Evolutionary conservation across 139 green algal genomes (phyloP).

Genomic region (Chlorella sp.): DNA sequence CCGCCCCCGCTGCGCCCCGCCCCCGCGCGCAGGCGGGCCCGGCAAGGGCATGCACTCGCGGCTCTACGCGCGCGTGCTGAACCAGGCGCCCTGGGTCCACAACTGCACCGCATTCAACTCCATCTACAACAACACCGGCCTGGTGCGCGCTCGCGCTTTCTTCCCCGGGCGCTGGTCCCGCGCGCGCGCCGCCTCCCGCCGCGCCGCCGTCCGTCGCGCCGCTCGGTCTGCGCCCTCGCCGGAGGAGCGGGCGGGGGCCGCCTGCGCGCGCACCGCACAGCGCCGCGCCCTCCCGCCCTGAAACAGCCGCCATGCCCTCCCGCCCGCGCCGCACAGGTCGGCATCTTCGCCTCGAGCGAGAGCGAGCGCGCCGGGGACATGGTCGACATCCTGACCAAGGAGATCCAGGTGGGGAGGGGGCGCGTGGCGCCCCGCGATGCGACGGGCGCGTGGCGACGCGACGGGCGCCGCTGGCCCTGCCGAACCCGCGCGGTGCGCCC

Average conservation of each 20-base stretch:
- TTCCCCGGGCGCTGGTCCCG: too few relatives aligned
- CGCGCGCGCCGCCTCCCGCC: too few relatives aligned
- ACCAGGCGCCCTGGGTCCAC: constrained; percentile 75
- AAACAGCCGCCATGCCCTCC: constrained; percentile 21
- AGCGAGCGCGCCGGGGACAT: constrained; percentile 40
- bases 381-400: constrained; percentile 52
- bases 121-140: constrained; percentile 90
- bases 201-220: too few relatives aligned
- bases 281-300: too few relatives aligned
- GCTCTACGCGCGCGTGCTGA: constrained; percentile 95
- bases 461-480: too few relatives aligned
- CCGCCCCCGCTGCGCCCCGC: neutral
- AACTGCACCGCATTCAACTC: constrained; percentile 88
- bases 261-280: too few relatives aligned
- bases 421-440: neutral
- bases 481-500: too few relatives aligned
- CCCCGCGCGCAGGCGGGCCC: constrained; percentile 57
- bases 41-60: constrained; percentile 98
- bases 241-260: too few relatives aligned
- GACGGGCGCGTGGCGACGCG: too few relatives aligned
- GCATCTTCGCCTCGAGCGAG: constrained; percentile 72
- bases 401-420: constrained; percentile 38
- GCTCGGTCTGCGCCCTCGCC: too few relatives aligned
- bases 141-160: too few relatives aligned
- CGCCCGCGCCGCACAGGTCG: constrained; percentile 21